Evolutionary conservation across 176 grass and related monocot genomes (phyloP), one percentile per base, ranked within the genome.

Genomic region (Eleusine coracana): DNA sequence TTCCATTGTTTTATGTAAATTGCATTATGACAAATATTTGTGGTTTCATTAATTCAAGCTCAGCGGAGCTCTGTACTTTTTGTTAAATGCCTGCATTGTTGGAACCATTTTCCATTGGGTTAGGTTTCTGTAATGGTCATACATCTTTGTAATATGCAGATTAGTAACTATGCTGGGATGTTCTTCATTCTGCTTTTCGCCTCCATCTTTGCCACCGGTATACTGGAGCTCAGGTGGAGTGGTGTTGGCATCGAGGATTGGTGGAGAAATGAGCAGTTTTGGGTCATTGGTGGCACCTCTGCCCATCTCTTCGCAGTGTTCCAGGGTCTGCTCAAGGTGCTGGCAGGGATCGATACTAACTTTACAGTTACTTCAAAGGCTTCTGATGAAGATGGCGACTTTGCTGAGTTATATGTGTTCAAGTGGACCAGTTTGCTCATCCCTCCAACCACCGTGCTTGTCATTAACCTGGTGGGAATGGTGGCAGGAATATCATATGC

Each of bases 311-410:
- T 96, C 1, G 94, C 94, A 0, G 94, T 96, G 83, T 96, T 96
- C 88, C 94, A 96, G 82, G 94, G 94, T 90, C 88, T 96, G 48
- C 86, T 96, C 16, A 96, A 96, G 67, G 94, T 96, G 69, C 82
- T 96, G 48, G 94, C 88, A 1, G 94, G 94, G 60, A 96, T 96
- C 27, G 94, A 96, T 58, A 96, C 94, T 34, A 97, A 97, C 87
- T 97, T 97, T 89, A 97, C 94, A 28, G 94, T 97, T 87, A 97
- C 94, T 5, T 94, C 94, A 20, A 97, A 97, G 84, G 94, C 94
- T 66, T 87, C 86, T 18, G 94, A 97, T 3, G 94, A 97, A 6
- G 94, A 97, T 69, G 94, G 94, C 3, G 94, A 97, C 70, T 97
- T 94, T 65, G 89, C 94, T 23, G 94, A 97, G 82, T 23, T 97